Evolutionary conservation across 768 basidiomycete species (phyloP).

Genomic region (Artomyces pyxidatus): DNA sequence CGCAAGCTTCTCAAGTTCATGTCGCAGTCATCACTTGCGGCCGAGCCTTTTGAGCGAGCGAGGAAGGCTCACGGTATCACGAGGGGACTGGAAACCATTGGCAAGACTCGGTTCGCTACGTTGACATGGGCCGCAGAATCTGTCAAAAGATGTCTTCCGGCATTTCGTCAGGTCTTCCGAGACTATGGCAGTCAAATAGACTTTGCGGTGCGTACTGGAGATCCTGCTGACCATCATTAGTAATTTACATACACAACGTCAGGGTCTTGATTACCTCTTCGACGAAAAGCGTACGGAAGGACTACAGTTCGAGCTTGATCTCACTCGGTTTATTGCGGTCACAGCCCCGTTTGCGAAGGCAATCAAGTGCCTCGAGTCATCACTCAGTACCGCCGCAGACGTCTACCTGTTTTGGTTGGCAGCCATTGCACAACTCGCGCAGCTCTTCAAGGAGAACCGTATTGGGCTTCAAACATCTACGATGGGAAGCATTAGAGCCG

Average conservation of each 20-base stretch:
- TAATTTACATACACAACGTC: too few relatives aligned
- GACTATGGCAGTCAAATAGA: too few relatives aligned
- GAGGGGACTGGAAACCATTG: neutral
- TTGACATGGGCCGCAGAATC: neutral
- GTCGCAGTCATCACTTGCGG: neutral
- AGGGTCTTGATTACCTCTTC: neutral
- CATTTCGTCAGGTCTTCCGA: too few relatives aligned
- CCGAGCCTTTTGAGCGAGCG: neutral
- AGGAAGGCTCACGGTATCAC: neutral
- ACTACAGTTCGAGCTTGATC: neutral
- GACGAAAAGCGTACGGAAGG: neutral
- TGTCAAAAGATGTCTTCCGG: neutral
- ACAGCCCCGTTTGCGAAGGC: neutral
- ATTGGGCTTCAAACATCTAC: neutral
- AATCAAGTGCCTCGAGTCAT: neutral
- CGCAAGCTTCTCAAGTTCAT: neutral
- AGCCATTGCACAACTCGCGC: neutral
- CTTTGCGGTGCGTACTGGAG: too few relatives aligned
- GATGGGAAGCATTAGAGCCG: neutral
- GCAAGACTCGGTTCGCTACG: neutral
- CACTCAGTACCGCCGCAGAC: neutral
- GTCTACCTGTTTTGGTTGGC: neutral
- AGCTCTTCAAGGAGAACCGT: neutral
- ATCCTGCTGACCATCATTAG: too few relatives aligned
- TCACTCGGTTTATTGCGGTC: neutral